phyloP scores from a whole-genome alignment of 2,329 filamentous ascomycete genomes.

The Microcyclosporella mali region DNA sequence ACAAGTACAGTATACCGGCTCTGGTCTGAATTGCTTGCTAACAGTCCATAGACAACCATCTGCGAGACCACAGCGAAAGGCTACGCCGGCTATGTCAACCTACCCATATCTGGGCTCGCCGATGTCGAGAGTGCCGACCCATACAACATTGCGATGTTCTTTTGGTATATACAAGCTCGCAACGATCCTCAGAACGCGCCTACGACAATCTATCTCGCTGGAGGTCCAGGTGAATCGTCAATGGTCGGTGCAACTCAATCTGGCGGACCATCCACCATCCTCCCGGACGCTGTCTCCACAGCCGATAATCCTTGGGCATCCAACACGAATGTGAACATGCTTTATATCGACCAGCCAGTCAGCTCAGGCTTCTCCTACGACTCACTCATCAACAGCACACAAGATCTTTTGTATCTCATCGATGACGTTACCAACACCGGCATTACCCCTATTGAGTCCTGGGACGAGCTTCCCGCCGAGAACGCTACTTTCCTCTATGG shows the following conservation, averaged over 20 bases:
- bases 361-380: constrained; percentile 55
- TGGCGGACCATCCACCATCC: constrained; percentile 37
- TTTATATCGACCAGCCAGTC: constrained; percentile 57
- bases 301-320: constrained; percentile 52
- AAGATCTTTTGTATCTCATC: constrained; percentile 32
- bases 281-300: constrained; percentile 34
- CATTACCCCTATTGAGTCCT: constrained; percentile 24
- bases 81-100: constrained; percentile 53
- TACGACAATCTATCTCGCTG: constrained; percentile 55
- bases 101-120: constrained; percentile 38
- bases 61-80: constrained; percentile 50
- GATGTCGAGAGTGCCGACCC: constrained; percentile 11
- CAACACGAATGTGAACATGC: constrained; percentile 53
- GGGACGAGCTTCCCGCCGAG: constrained; percentile 11
- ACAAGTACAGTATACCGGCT: constrained; percentile 3
- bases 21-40: not conserved
- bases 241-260: constrained; percentile 53
- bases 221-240: constrained; percentile 54
- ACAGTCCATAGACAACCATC: constrained; percentile 30
- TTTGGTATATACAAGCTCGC: constrained; percentile 59
- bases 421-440: constrained; percentile 15
- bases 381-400: constrained; percentile 53
- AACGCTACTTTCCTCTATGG: constrained; percentile 22
- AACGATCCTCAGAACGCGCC: constrained; percentile 48
- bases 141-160: constrained; percentile 47